Conservation (phyloP, 805 yeast species). For the Metschnikowia kofuensis region DNA sequence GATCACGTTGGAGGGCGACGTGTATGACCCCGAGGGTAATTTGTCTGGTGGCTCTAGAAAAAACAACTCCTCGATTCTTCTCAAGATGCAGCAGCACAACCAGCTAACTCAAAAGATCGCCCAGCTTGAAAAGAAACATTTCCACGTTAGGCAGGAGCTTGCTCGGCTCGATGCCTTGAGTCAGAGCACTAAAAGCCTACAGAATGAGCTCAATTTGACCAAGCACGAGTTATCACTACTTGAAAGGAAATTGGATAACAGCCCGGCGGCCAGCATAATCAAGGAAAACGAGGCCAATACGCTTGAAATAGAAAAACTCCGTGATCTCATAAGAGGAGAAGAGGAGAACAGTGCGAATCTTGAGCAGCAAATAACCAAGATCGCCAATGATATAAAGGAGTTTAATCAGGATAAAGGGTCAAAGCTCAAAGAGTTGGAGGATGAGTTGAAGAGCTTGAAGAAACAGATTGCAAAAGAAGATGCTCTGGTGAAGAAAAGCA, state of each 20-base stretch:
- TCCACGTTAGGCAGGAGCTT: slow-evolving; percentile 39
- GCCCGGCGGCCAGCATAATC: slow-evolving; percentile 55
- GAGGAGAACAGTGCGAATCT: slow-evolving; percentile 25
- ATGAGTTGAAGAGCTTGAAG: slow-evolving; percentile 43
- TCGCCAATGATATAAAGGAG: slow-evolving; percentile 78
- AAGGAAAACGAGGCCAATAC: slow-evolving; percentile 46
- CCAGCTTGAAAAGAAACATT: slow-evolving; percentile 42
- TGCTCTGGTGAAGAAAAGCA: slow-evolving; percentile 40
- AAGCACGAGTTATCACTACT: slow-evolving; percentile 58
- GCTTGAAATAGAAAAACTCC: slow-evolving; percentile 44
- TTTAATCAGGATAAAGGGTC: slow-evolving; percentile 76
- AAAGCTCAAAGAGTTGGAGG: slow-evolving; percentile 64
- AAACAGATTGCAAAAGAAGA: slow-evolving; percentile 40
- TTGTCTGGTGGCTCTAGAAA: slow-evolving; percentile 91
- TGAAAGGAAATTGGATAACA: slow-evolving; percentile 51
- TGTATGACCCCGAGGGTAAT: slow-evolving; percentile 94
- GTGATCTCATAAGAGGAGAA: slow-evolving; percentile 37
- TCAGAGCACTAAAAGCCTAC: slow-evolving; percentile 51
- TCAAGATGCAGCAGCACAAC: slow-evolving; percentile 66
- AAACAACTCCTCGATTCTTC: slow-evolving; percentile 53
- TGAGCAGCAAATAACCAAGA: slow-evolving; percentile 44
- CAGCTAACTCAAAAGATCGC: slow-evolving; percentile 37
- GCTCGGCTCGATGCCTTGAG: slow-evolving; percentile 41
- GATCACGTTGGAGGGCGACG: slow-evolving; percentile 89
- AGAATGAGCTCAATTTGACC: slow-evolving; percentile 55